These are phyloP conservation scores for Phytopythium helicoides DNA, from an alignment of 352 stramenopile species.

Conservation along the genomic window DNA sequence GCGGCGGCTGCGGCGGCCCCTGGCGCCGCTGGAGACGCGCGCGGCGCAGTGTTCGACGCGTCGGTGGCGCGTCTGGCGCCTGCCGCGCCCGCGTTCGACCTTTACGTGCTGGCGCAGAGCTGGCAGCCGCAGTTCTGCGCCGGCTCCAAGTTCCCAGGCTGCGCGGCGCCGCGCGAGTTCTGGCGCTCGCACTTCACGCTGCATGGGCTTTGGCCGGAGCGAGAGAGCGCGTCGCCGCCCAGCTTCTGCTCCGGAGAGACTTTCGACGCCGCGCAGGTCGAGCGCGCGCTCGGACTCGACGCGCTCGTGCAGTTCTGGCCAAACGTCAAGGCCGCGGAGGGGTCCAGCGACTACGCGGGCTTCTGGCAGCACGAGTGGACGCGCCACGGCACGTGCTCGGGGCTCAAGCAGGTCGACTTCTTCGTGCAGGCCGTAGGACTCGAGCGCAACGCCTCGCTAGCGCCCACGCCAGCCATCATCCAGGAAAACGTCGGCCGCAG, in stretches of 20 bases:
- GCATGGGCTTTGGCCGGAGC: constrained; percentile 89
- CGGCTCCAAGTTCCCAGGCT: constrained; percentile 72
- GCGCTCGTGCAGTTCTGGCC: constrained; percentile 82
- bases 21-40: not conserved
- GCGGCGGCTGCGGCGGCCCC: not conserved
- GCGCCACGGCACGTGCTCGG: constrained; percentile 92
- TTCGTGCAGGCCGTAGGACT: constrained; percentile 82
- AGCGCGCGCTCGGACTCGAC: constrained; percentile 64
- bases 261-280: constrained; percentile 65
- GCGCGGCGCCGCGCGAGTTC: constrained; percentile 51
- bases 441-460: constrained; percentile 65
- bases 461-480: constrained; percentile 56
- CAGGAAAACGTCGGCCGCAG: constrained; percentile 53
- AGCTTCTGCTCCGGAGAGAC: constrained; percentile 68
- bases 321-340: constrained; percentile 72
- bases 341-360: constrained; percentile 53
- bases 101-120: constrained; percentile 90
- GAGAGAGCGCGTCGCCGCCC: constrained; percentile 57
- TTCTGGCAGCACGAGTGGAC: constrained; percentile 95
- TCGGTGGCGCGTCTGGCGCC: constrained; percentile 12
- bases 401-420: constrained; percentile 80
- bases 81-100: constrained; percentile 48
- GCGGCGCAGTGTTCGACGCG: constrained; percentile 32
- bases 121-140: constrained; percentile 88
- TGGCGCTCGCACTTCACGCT: constrained; percentile 88